Evolutionary conservation across 805 yeast genomes (phyloP), one percentile per base, ranked within the genome.

Genomic region (Komagataella phaffii): DNA sequence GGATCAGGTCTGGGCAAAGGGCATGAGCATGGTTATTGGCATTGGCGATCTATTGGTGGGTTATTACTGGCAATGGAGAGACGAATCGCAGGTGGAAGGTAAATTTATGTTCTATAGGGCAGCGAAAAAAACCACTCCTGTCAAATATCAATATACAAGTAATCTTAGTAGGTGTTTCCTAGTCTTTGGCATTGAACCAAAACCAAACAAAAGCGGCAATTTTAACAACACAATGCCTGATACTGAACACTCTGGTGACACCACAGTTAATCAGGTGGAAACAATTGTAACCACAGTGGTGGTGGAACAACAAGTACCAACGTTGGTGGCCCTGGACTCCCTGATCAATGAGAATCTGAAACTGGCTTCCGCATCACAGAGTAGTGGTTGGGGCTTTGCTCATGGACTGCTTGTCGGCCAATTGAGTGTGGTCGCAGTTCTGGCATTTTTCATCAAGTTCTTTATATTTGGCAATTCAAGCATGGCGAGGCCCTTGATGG

Each of bases 321-420:
- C 50, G 12, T 46, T 49, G 7, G 24, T 49, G 14, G 40, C 45
- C 44, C 14, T 49, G 6, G 50, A 49, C 10, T 45, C 43, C 14
- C 44, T 43, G n/a, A 45, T 45, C 12, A 45, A 12, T 45, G 21
- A 45, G 21, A 45, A 45, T 14, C 8, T 24, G 58, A 10, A 30
- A 30, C 40, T 30, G n/a, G 40, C 40, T 8, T 30, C 40, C 14
- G 40, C 40, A 3, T 14, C 40, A 14, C 40, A 30, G 40, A 47
- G 21, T 7, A 24, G 14, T 14, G 36, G 52, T 6, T 80, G 87
- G 85, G 77, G 85, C n/a, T 86, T 86, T 59, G 79, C 88, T 0
- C 87, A 84, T 57, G 95, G 95, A 1, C 69, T 86, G 12, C 67
- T 85, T 1, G 54, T 85, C 2, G 95, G 95, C 0, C 93, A 86